These are phyloP conservation scores for Citrullus colocynthis DNA, from an alignment of 306 rosid species.

Conservation along the genomic window DNA sequence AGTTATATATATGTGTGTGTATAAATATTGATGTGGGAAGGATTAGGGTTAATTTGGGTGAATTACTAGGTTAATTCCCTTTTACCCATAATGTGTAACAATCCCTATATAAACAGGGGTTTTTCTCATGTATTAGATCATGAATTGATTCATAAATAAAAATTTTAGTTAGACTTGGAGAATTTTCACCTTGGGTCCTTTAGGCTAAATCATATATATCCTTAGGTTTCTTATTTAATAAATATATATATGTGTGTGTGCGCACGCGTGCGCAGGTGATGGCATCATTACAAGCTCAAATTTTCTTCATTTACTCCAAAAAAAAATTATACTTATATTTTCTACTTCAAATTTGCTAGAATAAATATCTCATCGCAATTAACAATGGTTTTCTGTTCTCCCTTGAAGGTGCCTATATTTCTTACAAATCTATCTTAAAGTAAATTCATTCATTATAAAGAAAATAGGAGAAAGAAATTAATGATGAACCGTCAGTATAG, in stretches of 20 bases:
- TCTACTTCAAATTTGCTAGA: not conserved
- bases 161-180: no score
- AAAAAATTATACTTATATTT: not conserved
- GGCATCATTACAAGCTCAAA: not conserved
- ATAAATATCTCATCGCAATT: not conserved
- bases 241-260: no score
- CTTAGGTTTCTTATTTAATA: not conserved
- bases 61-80: no score
- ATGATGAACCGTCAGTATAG: slow-evolving; percentile 48
- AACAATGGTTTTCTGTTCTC: not conserved
- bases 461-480: not conserved
- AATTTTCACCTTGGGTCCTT: no score
- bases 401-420: not conserved
- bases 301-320: not conserved
- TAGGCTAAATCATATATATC: not conserved
- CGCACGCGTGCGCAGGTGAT: no score
- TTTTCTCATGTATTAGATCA: no score
- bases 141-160: no score
- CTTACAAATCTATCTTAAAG: not conserved
- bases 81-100: no score
- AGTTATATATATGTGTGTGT: not conserved
- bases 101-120: no score
- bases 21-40: not conserved
- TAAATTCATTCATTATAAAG: not conserved
- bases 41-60: no score